Conservation (phyloP, 2,329 filamentous ascomycete species). For the Emmonsiellopsis sp. region DNA sequence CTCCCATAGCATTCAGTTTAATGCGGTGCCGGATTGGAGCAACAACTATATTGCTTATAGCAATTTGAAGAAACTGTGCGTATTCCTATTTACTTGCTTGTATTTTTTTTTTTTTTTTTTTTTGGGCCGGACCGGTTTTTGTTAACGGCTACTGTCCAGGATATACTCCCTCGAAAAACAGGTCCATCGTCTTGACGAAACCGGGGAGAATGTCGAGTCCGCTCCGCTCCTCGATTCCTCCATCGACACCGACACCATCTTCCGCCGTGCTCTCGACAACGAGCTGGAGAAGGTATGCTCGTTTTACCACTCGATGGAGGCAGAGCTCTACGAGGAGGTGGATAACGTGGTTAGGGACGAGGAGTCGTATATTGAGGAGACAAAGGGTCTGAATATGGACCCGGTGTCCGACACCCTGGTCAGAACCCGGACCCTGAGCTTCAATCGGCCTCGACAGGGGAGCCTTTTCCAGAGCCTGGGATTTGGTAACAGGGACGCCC, state of each 20-base stretch:
- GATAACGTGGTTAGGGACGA: constrained; percentile 68
- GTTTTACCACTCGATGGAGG: constrained; percentile 84
- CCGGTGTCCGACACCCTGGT: constrained; percentile 32
- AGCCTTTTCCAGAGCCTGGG: constrained; percentile 47
- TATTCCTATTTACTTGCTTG: constrained; percentile 14
- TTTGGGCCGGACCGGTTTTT: not conserved
- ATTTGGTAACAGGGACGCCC: constrained; percentile 19
- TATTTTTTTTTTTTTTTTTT: not conserved
- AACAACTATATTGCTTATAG: constrained; percentile 97
- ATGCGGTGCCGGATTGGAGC: constrained; percentile 99
- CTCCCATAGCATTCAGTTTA: constrained; percentile 98
- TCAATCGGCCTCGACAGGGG: constrained; percentile 30
- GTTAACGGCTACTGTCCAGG: constrained; percentile 34
- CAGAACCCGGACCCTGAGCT: constrained; percentile 32
- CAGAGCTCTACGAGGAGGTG: constrained; percentile 74
- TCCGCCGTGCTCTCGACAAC: constrained; percentile 69
- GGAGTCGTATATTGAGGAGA: constrained; percentile 54
- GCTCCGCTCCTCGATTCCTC: constrained; percentile 67
- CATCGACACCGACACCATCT: constrained; percentile 68
- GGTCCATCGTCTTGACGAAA: constrained; percentile 50
- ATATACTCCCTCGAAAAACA: constrained; percentile 94
- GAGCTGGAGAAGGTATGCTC: constrained; percentile 90
- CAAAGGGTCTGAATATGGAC: constrained; percentile 34
- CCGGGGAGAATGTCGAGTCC: constrained; percentile 64
- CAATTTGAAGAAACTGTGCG: constrained; percentile 95